These are phyloP conservation scores for Sedum album DNA, from an alignment of 164 flowering plant genomes.

Conservation along the genomic window DNA sequence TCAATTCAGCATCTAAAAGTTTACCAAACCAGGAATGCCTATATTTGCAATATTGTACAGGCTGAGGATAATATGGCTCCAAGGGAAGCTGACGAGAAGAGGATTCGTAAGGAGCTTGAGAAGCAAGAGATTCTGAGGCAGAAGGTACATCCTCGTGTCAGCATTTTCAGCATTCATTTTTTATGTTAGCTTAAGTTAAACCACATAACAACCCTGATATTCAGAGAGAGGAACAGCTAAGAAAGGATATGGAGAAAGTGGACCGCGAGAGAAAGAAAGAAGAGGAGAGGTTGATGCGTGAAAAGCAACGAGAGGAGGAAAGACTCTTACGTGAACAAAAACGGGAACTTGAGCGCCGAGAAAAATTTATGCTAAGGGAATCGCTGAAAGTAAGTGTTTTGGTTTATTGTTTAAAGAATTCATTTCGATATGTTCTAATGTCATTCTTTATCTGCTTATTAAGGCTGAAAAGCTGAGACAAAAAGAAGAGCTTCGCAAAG, in stretches of 20 bases:
- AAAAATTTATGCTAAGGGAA: background rate
- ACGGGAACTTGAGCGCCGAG: background rate
- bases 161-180: background rate
- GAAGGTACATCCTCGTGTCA: background rate
- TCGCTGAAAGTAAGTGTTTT: background rate
- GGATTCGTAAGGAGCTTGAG: background rate
- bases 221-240: background rate
- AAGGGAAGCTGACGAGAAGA: background rate
- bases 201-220: background rate
- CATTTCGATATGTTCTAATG: conserved; percentile 33
- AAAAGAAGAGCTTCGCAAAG: background rate
- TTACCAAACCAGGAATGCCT: background rate
- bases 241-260: background rate
- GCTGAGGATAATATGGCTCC: background rate
- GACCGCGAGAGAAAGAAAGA: background rate
- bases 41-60: background rate
- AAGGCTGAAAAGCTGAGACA: background rate
- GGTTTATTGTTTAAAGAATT: background rate
- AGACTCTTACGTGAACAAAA: background rate
- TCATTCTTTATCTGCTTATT: conserved; percentile 37
- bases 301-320: background rate
- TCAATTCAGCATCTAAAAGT: background rate
- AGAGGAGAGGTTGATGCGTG: background rate
- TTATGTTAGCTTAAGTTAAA: background rate
- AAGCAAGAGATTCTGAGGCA: background rate